These are phyloP conservation scores for Eimeria tenella DNA, from an alignment of 169 alveolate species.

Conservation along the genomic window DNA sequence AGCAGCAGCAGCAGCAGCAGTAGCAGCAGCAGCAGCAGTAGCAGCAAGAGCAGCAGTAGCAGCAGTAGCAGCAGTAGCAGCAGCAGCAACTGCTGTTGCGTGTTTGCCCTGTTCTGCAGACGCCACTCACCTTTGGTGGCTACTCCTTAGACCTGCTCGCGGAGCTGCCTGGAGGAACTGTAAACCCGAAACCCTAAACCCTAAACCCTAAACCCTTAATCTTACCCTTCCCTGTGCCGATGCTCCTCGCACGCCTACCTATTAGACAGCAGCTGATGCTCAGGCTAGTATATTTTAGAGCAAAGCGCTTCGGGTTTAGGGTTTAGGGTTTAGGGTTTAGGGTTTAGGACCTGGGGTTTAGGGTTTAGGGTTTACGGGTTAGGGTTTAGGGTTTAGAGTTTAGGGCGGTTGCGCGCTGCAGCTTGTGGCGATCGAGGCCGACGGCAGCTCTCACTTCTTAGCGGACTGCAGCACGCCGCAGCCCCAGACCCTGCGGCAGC, in stretches of 20 bases:
- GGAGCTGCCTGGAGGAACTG: neutral
- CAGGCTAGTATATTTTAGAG: neutral
- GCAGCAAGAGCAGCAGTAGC: neutral
- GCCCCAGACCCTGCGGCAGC: neutral
- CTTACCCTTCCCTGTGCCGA: no score
- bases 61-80: neutral
- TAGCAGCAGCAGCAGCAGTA: no score
- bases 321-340: slow-evolving; percentile 10
- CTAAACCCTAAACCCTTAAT: neutral
- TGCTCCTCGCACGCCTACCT: no score
- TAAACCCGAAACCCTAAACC: neutral
- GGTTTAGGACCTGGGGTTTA: neutral
- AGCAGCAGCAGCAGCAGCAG: no score
- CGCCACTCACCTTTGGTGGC: neutral
- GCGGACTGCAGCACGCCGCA: slow-evolving; percentile 10
- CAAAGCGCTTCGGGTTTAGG: neutral
- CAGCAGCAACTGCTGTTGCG: neutral
- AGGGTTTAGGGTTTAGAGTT: neutral
- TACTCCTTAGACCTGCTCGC: neutral
- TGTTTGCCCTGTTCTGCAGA: neutral
- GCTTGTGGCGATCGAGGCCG: slow-evolving; percentile 28
- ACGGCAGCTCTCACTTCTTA: slow-evolving; percentile 19
- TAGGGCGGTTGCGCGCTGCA: slow-evolving; percentile 14
- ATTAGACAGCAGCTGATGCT: no score
- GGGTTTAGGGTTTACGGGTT: neutral